Percentiles rank a stretch among this genome's conserved stretches.
Conservation (phyloP, 345 rosid genomes). For the Excoecaria cochinchinensis region DNA sequence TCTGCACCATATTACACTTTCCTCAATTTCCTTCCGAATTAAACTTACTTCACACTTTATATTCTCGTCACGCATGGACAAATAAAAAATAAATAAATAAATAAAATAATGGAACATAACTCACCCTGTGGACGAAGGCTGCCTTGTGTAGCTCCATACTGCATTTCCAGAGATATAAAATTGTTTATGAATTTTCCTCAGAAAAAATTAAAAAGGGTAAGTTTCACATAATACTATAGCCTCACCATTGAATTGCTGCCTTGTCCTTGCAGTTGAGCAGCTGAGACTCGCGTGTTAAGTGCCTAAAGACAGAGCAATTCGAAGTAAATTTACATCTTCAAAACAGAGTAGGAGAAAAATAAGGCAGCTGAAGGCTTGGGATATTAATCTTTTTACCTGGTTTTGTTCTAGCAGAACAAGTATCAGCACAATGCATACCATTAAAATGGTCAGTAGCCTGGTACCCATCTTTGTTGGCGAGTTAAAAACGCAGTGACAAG, state of each 20-base stretch:
- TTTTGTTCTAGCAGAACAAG: conserved; percentile 24
- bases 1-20: neutral
- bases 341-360: neutral
- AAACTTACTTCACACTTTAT: no score
- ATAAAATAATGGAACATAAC: no score
- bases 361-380: no score
- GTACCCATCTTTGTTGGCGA: conserved; percentile 13
- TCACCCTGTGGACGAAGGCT: conserved; percentile 59
- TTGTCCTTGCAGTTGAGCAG: conserved; percentile 5
- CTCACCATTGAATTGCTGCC: conserved; percentile 25
- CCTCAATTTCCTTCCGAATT: neutral
- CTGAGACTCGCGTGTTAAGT: neutral
- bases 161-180: neutral
- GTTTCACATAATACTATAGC: neutral
- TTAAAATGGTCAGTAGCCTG: neutral
- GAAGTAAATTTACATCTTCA: neutral
- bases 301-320: conserved; percentile 1
- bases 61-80: neutral
- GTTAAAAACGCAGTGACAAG: no score
- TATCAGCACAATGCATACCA: conserved; percentile 17
- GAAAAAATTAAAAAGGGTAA: no score
- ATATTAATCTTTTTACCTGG: conserved; percentile 14
- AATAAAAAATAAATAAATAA: neutral
- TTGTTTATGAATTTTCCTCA: no score
- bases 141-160: conserved; percentile 53